Conservation (phyloP, 306 rosid genomes). For the Pueraria montana region DNA sequence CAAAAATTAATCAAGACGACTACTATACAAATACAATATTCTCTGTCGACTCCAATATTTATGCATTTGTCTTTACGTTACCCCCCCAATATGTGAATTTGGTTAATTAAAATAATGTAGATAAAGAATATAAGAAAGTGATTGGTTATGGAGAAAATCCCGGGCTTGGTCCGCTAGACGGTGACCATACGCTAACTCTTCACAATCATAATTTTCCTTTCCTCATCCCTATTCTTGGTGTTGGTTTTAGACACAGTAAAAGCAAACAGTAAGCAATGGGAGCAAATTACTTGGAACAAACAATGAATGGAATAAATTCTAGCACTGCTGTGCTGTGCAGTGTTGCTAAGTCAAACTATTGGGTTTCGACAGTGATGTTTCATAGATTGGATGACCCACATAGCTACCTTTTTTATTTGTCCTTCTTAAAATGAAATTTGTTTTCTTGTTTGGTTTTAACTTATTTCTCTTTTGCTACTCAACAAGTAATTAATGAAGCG, state of each 20-base stretch:
- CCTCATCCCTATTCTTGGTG: conserved; percentile 17
- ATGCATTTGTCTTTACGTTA: background rate
- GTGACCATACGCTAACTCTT: conserved; percentile 77
- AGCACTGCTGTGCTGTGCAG: background rate
- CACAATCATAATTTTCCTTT: conserved; percentile 14
- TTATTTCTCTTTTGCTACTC: background rate
- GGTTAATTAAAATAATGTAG: background rate
- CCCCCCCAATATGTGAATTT: background rate
- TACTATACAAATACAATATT: background rate
- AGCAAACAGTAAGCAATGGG: conserved; percentile 1
- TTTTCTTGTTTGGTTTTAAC: background rate
- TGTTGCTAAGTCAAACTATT: conserved; percentile 33
- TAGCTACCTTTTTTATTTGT: background rate
- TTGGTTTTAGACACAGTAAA: background rate
- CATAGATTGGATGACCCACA: conserved; percentile 29
- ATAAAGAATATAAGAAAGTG: background rate
- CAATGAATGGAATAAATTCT: conserved; percentile 42
- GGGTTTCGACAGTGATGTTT: conserved; percentile 29
- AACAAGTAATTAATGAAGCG: background rate
- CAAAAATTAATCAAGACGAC: background rate
- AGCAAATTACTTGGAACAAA: conserved; percentile 14
- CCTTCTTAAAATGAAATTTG: background rate
- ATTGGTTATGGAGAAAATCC: conserved; percentile 37
- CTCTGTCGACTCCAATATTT: no score
- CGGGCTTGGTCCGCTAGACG: conserved; percentile 51